Evolutionary conservation across 2,329 filamentous ascomycete species (phyloP), one percentile per base, ranked within the genome.

Genomic region (Fusarium sp.): DNA sequence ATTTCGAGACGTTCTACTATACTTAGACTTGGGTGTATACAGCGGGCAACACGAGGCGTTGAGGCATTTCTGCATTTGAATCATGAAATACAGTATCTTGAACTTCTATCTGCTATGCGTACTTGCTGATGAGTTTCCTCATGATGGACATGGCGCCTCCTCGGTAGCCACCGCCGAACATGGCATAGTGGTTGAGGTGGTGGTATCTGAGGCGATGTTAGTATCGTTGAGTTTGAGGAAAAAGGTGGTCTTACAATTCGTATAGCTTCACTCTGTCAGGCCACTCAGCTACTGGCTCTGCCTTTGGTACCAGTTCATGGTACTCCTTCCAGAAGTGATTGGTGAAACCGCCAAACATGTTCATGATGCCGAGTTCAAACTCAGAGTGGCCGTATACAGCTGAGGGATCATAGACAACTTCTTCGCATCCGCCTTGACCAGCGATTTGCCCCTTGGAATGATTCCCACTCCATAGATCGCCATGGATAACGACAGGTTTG

Each of bases 391-490:
- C 94, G 79, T 97, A 98, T 72, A 93, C 93, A 47, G 90, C 89
- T 5, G 92, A 92, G 0, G 95, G 91, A 79, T 98, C 96, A 79
- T 91, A 98, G 3, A 97, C 90, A 2, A 98, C 90, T 73, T 95
- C 92, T 74, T 95, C 93, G 0, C 86, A 83, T 3, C 85, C 87
- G 0, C 87, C 86, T 38, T 80, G 76, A 4, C 85, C 86, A 0
- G 86, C 86, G 59, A 97, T 91, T 47, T 85, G 85, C 0, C 93
- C 95, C 8, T 85, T 82, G 17, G 90, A 90, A 56, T 93, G 90
- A 81, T 98, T 98, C 1, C 96, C 96, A 73, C 91, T 93, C 96
- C 96, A 98, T n/a, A 98, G 82, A 83, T 98, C 95, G 2, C 96
- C 96, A 79, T 98, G 96, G 1, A 98, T 86, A 11, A 97, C 89